phyloP scores from a whole-genome alignment of 2,329 filamentous ascomycete species.

The Cladosporium cucumerinum region DNA sequence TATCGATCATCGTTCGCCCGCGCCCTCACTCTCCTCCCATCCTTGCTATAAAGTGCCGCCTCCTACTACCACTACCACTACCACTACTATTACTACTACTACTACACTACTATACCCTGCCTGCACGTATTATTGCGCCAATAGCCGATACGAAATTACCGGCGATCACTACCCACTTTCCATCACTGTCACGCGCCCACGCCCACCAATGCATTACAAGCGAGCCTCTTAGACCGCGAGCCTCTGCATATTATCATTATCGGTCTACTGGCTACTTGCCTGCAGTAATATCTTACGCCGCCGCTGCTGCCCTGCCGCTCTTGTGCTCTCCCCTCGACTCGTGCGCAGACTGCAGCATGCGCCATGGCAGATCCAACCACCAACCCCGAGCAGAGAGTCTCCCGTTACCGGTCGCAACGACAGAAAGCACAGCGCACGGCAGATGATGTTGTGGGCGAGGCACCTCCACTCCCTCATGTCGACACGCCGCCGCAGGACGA shows the following conservation, averaged over 20 bases:
- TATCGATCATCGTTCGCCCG: not conserved
- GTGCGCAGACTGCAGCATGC: not conserved
- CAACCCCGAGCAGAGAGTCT: conserved; percentile 43
- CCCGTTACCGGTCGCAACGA: conserved; percentile 58
- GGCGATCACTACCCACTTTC: conserved; percentile 13
- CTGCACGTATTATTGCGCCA: not conserved
- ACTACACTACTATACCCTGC: not conserved
- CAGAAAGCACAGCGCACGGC: conserved; percentile 20
- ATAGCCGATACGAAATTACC: conserved; percentile 13
- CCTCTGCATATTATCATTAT: not conserved
- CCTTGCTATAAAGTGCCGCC: not conserved
- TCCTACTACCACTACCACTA: no score
- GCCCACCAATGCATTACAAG: not conserved
- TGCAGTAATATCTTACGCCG: not conserved
- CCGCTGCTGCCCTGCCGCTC: not conserved
- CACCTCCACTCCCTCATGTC: not conserved
- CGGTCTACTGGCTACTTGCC: not conserved
- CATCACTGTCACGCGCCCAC: conserved; percentile 9
- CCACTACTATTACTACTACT: no score
- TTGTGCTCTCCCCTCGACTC: not conserved
- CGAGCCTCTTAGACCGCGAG: not conserved
- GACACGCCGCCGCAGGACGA: conserved; percentile 20
- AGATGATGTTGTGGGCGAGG: conserved; percentile 8
- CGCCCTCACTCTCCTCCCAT: not conserved
- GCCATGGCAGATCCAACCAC: conserved; percentile 19